phyloP scores from a whole-genome alignment of 2,329 filamentous ascomycete genomes.

The Hyphodiscus sp. region DNA sequence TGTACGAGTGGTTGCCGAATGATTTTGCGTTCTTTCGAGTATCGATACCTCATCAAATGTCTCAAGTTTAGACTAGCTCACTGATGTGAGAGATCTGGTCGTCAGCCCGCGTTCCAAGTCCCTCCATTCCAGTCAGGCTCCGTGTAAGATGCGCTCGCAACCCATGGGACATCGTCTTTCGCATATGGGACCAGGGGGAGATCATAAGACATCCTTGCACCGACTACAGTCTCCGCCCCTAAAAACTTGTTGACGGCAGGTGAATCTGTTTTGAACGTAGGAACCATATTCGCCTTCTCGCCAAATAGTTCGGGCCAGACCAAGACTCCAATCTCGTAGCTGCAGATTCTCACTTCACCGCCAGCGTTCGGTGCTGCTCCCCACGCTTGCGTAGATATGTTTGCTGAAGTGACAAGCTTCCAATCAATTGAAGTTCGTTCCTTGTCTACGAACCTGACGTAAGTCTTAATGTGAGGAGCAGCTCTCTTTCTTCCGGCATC shows the following conservation, averaged over 20 bases:
- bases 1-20: no score
- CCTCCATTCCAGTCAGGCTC: slow-evolving; percentile 48
- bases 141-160: slow-evolving; percentile 51
- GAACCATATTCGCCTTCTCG: slow-evolving; percentile 51
- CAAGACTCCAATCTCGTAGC: slow-evolving; percentile 78
- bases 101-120: slow-evolving; percentile 11
- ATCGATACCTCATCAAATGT: background rate
- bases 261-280: slow-evolving; percentile 57
- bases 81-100: background rate
- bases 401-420: slow-evolving; percentile 87
- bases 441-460: slow-evolving; percentile 54
- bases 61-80: background rate
- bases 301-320: slow-evolving; percentile 65
- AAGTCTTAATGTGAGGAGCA: slow-evolving; percentile 87
- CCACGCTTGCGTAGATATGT: slow-evolving; percentile 86
- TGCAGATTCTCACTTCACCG: slow-evolving; percentile 64
- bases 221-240: slow-evolving; percentile 43
- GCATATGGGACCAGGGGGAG: slow-evolving; percentile 65
- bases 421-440: slow-evolving; percentile 58
- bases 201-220: slow-evolving; percentile 76
- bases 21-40: no score
- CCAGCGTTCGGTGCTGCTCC: slow-evolving; percentile 53
- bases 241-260: slow-evolving; percentile 32
- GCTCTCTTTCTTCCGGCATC: slow-evolving; percentile 60
- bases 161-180: slow-evolving; percentile 66